phyloP scores from a whole-genome alignment of 768 basidiomycete genomes.

The Suillus discolor region DNA sequence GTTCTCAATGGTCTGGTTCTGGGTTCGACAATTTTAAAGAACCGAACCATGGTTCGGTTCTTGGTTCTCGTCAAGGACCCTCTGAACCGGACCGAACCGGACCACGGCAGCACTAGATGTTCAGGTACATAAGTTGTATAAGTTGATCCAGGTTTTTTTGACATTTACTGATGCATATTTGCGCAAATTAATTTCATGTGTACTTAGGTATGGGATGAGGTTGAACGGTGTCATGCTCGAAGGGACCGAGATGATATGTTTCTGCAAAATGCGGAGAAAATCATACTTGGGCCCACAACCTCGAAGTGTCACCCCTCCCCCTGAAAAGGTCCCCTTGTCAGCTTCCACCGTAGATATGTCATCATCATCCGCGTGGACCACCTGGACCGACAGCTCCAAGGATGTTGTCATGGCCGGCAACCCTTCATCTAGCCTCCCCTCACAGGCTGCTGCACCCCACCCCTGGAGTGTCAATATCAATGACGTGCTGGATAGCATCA shows the following conservation, averaged over 20 bases:
- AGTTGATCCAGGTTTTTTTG: too few species aligned
- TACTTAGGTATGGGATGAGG: background rate
- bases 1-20: too few species aligned
- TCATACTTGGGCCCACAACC: background rate
- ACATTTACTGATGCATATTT: background rate
- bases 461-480: background rate
- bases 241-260: background rate
- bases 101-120: too few species aligned
- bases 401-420: background rate
- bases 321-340: too few species aligned
- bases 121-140: too few species aligned
- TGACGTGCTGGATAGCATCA: background rate
- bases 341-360: background rate
- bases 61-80: too few species aligned
- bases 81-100: too few species aligned
- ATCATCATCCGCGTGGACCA: background rate
- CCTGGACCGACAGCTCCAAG: background rate
- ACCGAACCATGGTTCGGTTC: too few species aligned
- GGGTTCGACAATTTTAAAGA: too few species aligned
- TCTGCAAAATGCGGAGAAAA: background rate
- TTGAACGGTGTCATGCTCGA: background rate
- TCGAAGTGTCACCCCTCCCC: too few species aligned
- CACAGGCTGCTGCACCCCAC: rapidly evolving
- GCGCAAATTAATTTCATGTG: background rate
- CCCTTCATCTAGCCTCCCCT: background rate